Base-by-base conservation (phyloP, 768 basidiomycete genomes). In the Tricholoma bakamatsutake region DNA sequence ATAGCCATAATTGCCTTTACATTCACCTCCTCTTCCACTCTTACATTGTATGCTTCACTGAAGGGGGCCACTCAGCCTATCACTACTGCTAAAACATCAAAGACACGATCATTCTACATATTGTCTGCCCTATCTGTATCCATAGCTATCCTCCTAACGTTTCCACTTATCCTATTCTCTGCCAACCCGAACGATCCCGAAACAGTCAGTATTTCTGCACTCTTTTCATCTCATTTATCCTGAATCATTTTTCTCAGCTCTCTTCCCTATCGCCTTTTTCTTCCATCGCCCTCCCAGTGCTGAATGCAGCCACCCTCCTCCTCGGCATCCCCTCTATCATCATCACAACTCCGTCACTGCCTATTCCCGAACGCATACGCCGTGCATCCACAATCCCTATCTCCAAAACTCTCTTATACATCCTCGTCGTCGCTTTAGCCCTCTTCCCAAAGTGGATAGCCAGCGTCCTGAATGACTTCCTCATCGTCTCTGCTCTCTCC, bases 31-130 rank as follows among this genome's bases (percentile, higher is more conserved):
- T 72, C 81, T 5, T 78, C 80, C 57, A 87, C 88, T 4, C 73
- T 88, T 15, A 80, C 85, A 17, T 67, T 89, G 52, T 88, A 87
- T 58, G 74, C 81, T 35, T 81, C 86, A 3, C 67, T 88, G 52
- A 78, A 77, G 55, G 77, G 77, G 27, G 69, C 71, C 5, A 52
- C 68, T 9, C 73, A 72, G 52, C 67, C 74, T 5, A 58, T 74
- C 13, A 67, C 71, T 2, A 71, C 74, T 28, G 64, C 65, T 7
- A 83, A 82, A 68, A 72, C 73, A 49, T 70, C 78, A 11, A 74
- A 71, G 31, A 71, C 74, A 31, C 79, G 74, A 48, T 85, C 84
- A 4, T 90, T 88, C 71, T 76, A 77, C 53, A 62, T 78, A 3
- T 69, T 90, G 43, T 84, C 83, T 37, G 60, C 73, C 48, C 52